Base-by-base conservation (phyloP, 2,329 filamentous ascomycete genomes). In the Cladosporium phlei region DNA sequence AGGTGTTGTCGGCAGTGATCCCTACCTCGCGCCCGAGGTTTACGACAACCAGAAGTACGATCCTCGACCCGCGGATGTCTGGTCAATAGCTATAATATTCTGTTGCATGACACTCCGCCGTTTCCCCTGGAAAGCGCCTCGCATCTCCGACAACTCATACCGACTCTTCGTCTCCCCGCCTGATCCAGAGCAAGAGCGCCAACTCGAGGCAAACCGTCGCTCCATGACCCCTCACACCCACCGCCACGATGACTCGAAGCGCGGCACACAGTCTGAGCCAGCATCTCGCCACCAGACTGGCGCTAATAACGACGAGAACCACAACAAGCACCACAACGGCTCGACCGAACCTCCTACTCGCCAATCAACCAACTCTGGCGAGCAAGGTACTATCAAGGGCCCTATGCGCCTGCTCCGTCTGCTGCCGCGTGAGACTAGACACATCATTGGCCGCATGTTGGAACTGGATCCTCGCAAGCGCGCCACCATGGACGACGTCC, bases 31-130 rank as follows among this genome's bases (percentile, higher is more conserved):
- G 0, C 93, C 93, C 0, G 93, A 98, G 67, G 93, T 98, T 1
- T 97, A 97, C 61, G 90, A 96, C 55, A 81, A 90, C 52, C 82
- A 85, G 55, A 90, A 89, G 62, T 98, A 98, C 65, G 90, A 98
- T 60, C 89, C 93, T 1, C 86, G 90, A 52, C 88, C 89, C 5
- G 88, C 91, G 1, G 93, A 98, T 69, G 89, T 98, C 50, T 98
- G 93, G 93, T 98, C 93, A 9, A 75, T 98, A 50, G 93, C 91
- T 14, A 98, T 98, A 58, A 97, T 98, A 46, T 98, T 91, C 69
- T 97, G 93, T 69, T 98, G 93, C 73, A 98, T 98, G 93, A 93
- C 88, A 4, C 74, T 98, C 32, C 80, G 93, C 17, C 77, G 93
- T 27, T 98, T 98, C 62, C 93, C 93, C 0, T 98, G 93, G 93